Conservation (phyloP, 768 basidiomycete species). For the Auriscalpium vulgare region DNA sequence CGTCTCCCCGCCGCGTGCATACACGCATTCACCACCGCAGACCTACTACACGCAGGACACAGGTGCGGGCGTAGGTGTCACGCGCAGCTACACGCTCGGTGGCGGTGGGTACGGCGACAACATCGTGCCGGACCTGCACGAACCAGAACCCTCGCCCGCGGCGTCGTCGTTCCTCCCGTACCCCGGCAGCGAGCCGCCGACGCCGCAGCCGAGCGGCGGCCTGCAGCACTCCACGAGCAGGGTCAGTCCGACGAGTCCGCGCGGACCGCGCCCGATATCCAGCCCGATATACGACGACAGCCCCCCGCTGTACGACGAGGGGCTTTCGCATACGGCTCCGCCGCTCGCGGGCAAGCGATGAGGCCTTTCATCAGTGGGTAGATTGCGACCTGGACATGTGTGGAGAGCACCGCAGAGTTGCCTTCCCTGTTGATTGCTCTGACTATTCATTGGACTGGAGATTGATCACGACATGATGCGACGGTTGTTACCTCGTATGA, state of each 20-base stretch:
- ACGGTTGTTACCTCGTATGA: too few relatives aligned
- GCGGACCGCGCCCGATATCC: background rate
- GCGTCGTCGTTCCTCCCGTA: conserved; percentile 15
- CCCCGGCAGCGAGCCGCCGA: conserved; percentile 7
- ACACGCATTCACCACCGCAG: background rate
- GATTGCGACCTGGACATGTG: too few relatives aligned
- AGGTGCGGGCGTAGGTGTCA: conserved; percentile 11
- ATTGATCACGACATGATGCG: too few relatives aligned
- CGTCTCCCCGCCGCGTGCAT: conserved; percentile 8
- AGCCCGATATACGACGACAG: conserved; percentile 36
- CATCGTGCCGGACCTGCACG: conserved; percentile 23
- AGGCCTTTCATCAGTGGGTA: background rate
- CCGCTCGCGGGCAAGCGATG: background rate
- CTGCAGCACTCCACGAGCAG: background rate
- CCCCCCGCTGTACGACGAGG: conserved; percentile 62
- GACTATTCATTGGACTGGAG: too few relatives aligned
- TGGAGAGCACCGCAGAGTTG: too few relatives aligned
- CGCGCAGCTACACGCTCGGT: conserved; percentile 47
- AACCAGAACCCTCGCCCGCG: conserved; percentile 6
- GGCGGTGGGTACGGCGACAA: conserved; percentile 49
- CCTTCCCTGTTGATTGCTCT: too few relatives aligned
- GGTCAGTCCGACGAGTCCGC: background rate
- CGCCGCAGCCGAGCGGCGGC: conserved; percentile 9
- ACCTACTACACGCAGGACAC: background rate
- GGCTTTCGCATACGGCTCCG: conserved; percentile 27